These are phyloP conservation scores for Pseudocercospora fuligena DNA, from an alignment of 2,329 filamentous ascomycete species.

Conservation along the genomic window DNA sequence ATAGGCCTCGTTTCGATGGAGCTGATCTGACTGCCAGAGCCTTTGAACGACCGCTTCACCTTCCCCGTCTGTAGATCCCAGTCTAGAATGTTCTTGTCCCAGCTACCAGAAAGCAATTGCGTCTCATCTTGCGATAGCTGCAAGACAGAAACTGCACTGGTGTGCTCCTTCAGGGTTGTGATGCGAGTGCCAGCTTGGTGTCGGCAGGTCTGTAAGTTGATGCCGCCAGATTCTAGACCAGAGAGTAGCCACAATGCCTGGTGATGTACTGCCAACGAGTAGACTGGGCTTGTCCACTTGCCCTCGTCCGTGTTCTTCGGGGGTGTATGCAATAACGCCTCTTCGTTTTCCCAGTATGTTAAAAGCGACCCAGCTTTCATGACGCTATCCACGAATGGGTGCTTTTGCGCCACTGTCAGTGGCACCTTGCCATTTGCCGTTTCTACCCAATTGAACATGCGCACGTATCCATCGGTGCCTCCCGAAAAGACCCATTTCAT, in stretches of 20 bases:
- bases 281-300: slow-evolving; percentile 74
- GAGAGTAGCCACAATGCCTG: slow-evolving; percentile 90
- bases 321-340: slow-evolving; percentile 55
- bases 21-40: slow-evolving; percentile 81
- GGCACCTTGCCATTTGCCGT: slow-evolving; percentile 94
- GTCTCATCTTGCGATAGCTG: slow-evolving; percentile 82
- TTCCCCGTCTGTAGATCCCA: slow-evolving; percentile 93
- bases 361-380: slow-evolving; percentile 92
- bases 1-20: slow-evolving; percentile 83
- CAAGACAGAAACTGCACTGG: slow-evolving; percentile 88
- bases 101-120: slow-evolving; percentile 87
- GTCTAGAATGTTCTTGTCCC: slow-evolving; percentile 92
- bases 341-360: slow-evolving; percentile 99
- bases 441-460: slow-evolving; percentile 93
- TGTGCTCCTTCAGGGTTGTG: slow-evolving; percentile 78
- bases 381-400: slow-evolving; percentile 97
- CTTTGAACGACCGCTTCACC: slow-evolving; percentile 74
- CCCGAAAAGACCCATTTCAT: slow-evolving; percentile 95
- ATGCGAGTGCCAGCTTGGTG: slow-evolving; percentile 95
- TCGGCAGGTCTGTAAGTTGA: slow-evolving; percentile 90
- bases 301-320: slow-evolving; percentile 55
- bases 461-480: slow-evolving; percentile 91
- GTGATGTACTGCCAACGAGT: slow-evolving; percentile 89
- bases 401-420: slow-evolving; percentile 90
- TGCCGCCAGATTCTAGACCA: slow-evolving; percentile 85